These are phyloP conservation scores for Exophiala bonariae DNA, from an alignment of 2,329 filamentous ascomycete species.

Conservation along the genomic window DNA sequence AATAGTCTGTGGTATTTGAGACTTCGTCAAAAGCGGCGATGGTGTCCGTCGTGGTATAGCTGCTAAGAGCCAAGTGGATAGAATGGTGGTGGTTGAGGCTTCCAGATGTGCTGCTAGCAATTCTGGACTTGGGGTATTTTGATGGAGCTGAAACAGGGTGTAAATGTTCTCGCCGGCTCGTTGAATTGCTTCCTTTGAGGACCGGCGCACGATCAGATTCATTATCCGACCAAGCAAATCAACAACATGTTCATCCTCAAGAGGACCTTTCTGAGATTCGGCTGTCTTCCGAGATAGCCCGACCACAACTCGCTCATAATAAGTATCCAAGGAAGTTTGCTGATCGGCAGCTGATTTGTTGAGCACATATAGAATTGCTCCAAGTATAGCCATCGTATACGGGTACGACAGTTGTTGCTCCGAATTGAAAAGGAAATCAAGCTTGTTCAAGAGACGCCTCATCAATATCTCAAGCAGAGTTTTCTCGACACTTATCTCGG, in stretches of 20 bases:
- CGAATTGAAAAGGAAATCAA: constrained; percentile 57
- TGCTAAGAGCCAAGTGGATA: constrained; percentile 39
- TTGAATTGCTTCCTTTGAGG: constrained; percentile 53
- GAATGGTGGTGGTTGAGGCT: constrained; percentile 42
- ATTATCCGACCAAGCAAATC: constrained; percentile 62
- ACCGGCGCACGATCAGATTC: constrained; percentile 58
- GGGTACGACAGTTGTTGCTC: constrained; percentile 44
- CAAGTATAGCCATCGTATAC: constrained; percentile 61
- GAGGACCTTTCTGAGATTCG: constrained; percentile 34
- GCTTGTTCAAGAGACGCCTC: constrained; percentile 62
- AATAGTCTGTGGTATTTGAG: constrained; percentile 22
- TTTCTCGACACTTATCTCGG: constrained; percentile 62
- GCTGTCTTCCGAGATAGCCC: constrained; percentile 42
- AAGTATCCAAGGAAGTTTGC: constrained; percentile 35
- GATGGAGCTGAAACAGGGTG: constrained; percentile 47
- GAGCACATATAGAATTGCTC: constrained; percentile 63
- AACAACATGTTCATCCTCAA: constrained; percentile 54
- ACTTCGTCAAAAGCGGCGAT: constrained; percentile 15
- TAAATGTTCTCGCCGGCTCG: constrained; percentile 56
- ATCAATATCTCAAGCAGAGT: constrained; percentile 65
- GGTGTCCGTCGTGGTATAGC: constrained; percentile 25
- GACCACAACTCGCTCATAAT: constrained; percentile 54
- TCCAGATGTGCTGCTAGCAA: constrained; percentile 9
- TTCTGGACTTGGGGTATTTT: background rate
- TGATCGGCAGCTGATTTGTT: constrained; percentile 29